Conservation (phyloP, 2,329 filamentous ascomycete genomes). For the Exophiala calicioides region DNA sequence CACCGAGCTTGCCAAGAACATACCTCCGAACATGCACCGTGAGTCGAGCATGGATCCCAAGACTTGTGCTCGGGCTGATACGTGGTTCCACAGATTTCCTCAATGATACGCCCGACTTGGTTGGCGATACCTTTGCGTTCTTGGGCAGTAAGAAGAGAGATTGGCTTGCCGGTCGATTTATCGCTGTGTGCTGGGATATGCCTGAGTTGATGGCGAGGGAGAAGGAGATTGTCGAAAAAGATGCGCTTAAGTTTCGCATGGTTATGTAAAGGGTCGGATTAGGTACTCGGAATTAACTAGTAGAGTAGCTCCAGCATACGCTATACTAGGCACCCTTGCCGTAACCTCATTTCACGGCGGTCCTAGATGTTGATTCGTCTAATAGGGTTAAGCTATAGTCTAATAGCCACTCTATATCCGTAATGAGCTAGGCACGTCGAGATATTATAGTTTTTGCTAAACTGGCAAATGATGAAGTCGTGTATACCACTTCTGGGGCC, state of each 20-base stretch:
- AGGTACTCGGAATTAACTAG: no score
- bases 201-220: slow-evolving; percentile 22
- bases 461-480: no score
- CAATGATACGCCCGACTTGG: slow-evolving; percentile 29
- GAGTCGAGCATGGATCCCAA: slow-evolving; percentile 6
- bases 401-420: no score
- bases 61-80: slow-evolving; percentile 7
- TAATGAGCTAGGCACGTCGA: no score
- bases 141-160: slow-evolving; percentile 30
- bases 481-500: no score
- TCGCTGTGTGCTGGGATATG: slow-evolving; percentile 31
- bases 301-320: no score
- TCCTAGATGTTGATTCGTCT: no score
- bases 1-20: slow-evolving; percentile 18
- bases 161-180: slow-evolving; percentile 21
- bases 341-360: no score
- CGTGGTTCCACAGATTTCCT: slow-evolving; percentile 6
- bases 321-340: no score
- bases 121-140: slow-evolving; percentile 32
- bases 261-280: slow-evolving; percentile 8
- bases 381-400: no score
- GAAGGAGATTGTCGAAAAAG: slow-evolving; percentile 25
- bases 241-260: slow-evolving; percentile 28
- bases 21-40: slow-evolving; percentile 15
- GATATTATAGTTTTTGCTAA: no score